Evolutionary conservation across 768 basidiomycete species (phyloP).

Genomic region (Mycena albidolilacea): DNA sequence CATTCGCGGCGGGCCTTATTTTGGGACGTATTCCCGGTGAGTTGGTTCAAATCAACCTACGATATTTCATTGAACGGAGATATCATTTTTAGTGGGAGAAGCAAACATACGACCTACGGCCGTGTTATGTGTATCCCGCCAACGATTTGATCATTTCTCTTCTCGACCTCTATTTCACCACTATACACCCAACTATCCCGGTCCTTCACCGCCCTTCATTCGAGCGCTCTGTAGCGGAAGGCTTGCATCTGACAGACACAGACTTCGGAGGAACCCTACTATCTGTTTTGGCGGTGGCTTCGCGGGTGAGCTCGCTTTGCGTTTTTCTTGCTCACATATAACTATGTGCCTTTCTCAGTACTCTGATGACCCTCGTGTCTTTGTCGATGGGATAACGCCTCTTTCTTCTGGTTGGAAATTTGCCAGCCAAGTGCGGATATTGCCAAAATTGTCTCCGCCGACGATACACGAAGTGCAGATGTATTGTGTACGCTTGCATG

Average conservation of each 20-base stretch:
- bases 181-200: constrained; percentile 64
- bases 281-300: constrained; percentile 75
- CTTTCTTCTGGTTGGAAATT: constrained; percentile 73
- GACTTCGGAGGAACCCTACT: constrained; percentile 73
- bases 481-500: constrained; percentile 63
- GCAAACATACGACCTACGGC: constrained; percentile 42
- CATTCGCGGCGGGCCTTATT: constrained; percentile 35
- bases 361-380: constrained; percentile 63
- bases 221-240: constrained; percentile 60
- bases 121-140: constrained; percentile 61
- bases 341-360: constrained; percentile 56
- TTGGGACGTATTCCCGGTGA: constrained; percentile 35
- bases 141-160: constrained; percentile 63
- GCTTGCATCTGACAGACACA: constrained; percentile 63
- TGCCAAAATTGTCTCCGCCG: constrained; percentile 70
- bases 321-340: constrained; percentile 52
- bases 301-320: constrained; percentile 58
- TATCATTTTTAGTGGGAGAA: constrained; percentile 55
- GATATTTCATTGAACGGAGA: background rate
- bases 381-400: constrained; percentile 50
- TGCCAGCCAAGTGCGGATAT: constrained; percentile 71
- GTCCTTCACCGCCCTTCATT: constrained; percentile 81
- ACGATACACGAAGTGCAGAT: constrained; percentile 80
- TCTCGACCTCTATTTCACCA: constrained; percentile 71
- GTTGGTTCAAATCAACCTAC: background rate